These are phyloP conservation scores for Ophiostoma piceae DNA, from an alignment of 2,329 filamentous ascomycete species.

Conservation along the genomic window DNA sequence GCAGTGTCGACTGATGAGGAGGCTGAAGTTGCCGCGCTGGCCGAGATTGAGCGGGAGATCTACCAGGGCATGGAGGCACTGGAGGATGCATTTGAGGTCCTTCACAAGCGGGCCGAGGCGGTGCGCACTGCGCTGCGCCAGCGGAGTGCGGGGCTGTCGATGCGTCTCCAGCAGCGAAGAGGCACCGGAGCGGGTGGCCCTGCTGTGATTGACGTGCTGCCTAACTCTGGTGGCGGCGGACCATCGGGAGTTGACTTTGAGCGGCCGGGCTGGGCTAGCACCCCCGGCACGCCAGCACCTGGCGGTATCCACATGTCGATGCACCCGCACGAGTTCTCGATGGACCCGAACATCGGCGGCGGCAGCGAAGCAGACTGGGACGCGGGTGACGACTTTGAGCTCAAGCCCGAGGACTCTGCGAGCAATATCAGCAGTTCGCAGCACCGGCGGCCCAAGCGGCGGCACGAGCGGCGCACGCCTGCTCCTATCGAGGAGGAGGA, in stretches of 20 bases:
- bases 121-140: conserved; percentile 76
- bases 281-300: conserved; percentile 24
- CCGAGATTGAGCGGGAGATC: conserved; percentile 88
- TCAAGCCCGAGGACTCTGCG: conserved; percentile 73
- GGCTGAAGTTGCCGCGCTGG: conserved; percentile 81
- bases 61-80: conserved; percentile 90
- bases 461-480: conserved; percentile 64
- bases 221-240: conserved; percentile 36
- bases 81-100: conserved; percentile 85
- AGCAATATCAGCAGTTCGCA: conserved; percentile 73
- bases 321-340: conserved; percentile 20
- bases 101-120: conserved; percentile 79
- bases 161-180: conserved; percentile 56
- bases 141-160: conserved; percentile 70
- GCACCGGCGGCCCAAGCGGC: conserved; percentile 61
- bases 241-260: conserved; percentile 40
- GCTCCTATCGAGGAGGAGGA: conserved; percentile 66
- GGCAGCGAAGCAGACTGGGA: conserved; percentile 50
- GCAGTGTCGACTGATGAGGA: conserved; percentile 88
- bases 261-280: conserved; percentile 43
- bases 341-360: neutral
- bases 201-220: conserved; percentile 50
- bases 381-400: conserved; percentile 52
- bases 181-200: conserved; percentile 31
- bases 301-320: conserved; percentile 26